A percentile compares a stretch with the other conserved stretches of the same genome.
phyloP scores from a whole-genome alignment of 2,329 filamentous ascomycete species.

The Diaporthe ilicicola region DNA sequence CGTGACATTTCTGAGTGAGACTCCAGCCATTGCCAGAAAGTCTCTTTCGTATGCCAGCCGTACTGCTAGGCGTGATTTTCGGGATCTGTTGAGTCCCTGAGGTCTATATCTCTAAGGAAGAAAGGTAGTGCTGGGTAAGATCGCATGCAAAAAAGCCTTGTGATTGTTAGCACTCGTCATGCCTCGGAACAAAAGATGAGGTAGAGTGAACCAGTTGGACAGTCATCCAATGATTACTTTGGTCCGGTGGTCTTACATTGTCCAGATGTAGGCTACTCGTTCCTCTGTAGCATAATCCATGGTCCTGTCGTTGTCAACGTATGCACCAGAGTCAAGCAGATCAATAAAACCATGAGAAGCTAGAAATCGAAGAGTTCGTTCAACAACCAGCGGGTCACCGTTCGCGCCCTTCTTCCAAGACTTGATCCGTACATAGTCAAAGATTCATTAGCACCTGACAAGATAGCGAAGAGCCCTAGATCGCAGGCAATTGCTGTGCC shows the following conservation, averaged over 20 bases:
- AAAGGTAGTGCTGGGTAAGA: neutral
- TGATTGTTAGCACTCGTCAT: neutral
- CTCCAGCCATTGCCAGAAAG: conserved; percentile 9
- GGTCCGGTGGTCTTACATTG: neutral
- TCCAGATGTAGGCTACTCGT: neutral
- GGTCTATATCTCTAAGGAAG: neutral
- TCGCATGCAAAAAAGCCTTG: conserved; percentile 9
- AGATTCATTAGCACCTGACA: neutral
- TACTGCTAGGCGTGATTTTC: neutral
- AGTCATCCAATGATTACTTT: neutral
- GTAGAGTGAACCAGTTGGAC: neutral
- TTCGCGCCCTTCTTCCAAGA: neutral
- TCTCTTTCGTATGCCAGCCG: conserved; percentile 10
- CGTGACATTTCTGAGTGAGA: neutral
- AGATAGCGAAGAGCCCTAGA: neutral
- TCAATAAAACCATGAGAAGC: neutral
- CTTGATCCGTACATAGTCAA: neutral
- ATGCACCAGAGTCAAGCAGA: neutral
- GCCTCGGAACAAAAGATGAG: neutral
- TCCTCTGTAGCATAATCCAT: neutral
- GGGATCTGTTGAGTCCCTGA: neutral
- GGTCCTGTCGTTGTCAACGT: neutral
- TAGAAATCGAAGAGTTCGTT: neutral
- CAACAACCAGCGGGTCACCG: neutral
- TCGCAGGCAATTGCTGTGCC: conserved; percentile 1